Evolutionary conservation across 2,329 filamentous ascomycete genomes (phyloP), one percentile per base, ranked within the genome.

Genomic region (Aspergillus glaucus): DNA sequence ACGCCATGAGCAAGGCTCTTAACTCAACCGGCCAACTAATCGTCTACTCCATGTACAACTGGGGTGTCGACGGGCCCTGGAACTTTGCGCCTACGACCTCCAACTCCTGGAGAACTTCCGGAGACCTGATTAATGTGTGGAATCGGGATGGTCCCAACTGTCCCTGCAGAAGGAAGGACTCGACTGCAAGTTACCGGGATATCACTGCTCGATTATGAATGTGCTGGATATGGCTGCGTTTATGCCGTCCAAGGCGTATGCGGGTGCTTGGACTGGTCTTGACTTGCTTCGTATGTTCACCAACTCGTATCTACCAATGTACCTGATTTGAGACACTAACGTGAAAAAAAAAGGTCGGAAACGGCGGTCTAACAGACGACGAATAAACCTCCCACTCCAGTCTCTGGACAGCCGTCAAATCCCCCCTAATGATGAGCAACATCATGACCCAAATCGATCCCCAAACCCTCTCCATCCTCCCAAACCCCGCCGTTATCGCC

Each of bases 51-150:
- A 62, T 77, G 55, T 77, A 73, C 58, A 74, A 78, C 48, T 80
- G 78, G 77, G 76, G 76, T 12, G 68, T 75, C 48, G 75, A 79
- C 36, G 69, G 72, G 28, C 73, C 70, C 1, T 72, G 64, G 63
- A 72, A 73, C 49, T 74, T 69, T 73, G 77, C 67, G 12, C 66
- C 71, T 21, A 71, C 69, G 14, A 75, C 77, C 28, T 64, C 71
- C 17, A 77, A 77, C 54, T 71, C 66, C 14, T 74, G 71, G 55
- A 63, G 75, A 10, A 75, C 73, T 55, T 66, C 66, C 26, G 75
- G 75, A 19, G 74, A 77, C 50, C 70, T 77, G 47, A 69, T 67
- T 51, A 74, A 76, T 52, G 66, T 61, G 21, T 77, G 75, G 60
- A 67, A 73, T 48, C 65, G 71, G 6, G 70, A 69, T 1, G 71